Evolutionary conservation across 495 filamentous ascomycete species (phyloP).

Genomic region (Daldinia decipiens): DNA sequence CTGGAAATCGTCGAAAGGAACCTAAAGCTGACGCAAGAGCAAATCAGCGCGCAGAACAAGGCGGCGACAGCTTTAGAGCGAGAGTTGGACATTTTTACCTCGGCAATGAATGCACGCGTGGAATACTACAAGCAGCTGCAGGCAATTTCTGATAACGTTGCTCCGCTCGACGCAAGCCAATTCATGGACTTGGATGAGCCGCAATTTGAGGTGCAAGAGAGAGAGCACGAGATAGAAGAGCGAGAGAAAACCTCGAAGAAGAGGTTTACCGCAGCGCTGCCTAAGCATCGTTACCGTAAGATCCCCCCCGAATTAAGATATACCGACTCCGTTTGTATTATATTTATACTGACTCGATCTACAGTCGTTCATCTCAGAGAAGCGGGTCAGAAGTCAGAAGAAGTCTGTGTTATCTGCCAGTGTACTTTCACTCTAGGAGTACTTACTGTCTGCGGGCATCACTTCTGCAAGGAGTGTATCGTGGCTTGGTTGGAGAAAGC

Average conservation of each 20-base stretch:
- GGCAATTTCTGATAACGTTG: slow-evolving; percentile 84
- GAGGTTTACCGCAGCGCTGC: slow-evolving; percentile 68
- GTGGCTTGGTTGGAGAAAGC: slow-evolving; percentile 73
- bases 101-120: slow-evolving; percentile 80
- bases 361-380: slow-evolving; percentile 60
- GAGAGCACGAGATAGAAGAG: slow-evolving; percentile 51
- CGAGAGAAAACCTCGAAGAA: slow-evolving; percentile 60
- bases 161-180: slow-evolving; percentile 69
- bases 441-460: slow-evolving; percentile 89
- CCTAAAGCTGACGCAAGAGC: slow-evolving; percentile 67
- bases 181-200: slow-evolving; percentile 32
- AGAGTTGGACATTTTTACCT: slow-evolving; percentile 79
- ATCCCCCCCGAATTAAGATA: slow-evolving; percentile 54
- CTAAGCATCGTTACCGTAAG: slow-evolving; percentile 77
- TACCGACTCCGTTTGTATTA: background rate
- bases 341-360: slow-evolving; percentile 30
- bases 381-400: slow-evolving; percentile 64
- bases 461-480: slow-evolving; percentile 89
- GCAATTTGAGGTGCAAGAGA: too few species aligned
- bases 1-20: slow-evolving; percentile 65
- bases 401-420: slow-evolving; percentile 84
- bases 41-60: slow-evolving; percentile 73
- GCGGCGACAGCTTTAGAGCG: slow-evolving; percentile 67
- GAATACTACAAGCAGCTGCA: slow-evolving; percentile 93
- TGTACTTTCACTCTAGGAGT: slow-evolving; percentile 77